phyloP scores from a whole-genome alignment of 208 protist species.

The Jaenimonas drosophilae region DNA sequence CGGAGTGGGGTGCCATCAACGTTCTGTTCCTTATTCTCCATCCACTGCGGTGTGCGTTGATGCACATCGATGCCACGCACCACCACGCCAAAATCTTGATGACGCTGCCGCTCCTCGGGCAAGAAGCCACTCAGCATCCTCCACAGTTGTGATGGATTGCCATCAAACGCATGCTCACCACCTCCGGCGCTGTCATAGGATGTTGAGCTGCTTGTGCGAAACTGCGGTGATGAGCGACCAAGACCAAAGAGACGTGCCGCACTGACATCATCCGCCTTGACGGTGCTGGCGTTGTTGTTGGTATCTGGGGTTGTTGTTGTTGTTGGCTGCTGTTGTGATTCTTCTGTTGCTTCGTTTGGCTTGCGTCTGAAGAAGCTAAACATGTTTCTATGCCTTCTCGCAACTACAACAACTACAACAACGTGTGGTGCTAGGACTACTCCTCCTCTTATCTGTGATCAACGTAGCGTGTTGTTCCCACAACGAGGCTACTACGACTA shows the following conservation, averaged over 20 bases:
- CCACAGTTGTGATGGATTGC: constrained; percentile 4
- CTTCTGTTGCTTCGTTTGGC: too few species aligned
- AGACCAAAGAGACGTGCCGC: too few species aligned
- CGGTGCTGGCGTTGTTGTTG: too few species aligned
- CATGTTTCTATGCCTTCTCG: too few species aligned
- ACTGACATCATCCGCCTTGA: too few species aligned
- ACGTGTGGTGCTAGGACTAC: too few species aligned
- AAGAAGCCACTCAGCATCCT: constrained; percentile 10
- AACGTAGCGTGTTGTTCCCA: neutral
- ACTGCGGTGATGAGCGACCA: too few species aligned
- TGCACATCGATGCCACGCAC: constrained; percentile 34
- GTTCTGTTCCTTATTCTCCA: constrained; percentile 68
- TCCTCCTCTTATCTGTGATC: neutral
- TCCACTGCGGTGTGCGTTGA: constrained; percentile 55
- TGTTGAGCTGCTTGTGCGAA: constrained; percentile 7
- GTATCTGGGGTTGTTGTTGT: too few species aligned
- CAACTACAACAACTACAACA: too few species aligned
- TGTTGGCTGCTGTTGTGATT: too few species aligned
- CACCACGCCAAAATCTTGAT: constrained; percentile 1
- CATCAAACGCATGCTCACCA: constrained; percentile 20
- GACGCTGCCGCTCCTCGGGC: constrained; percentile 12
- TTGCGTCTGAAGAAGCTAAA: too few species aligned
- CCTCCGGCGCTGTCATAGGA: constrained; percentile 19
- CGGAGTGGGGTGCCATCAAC: constrained; percentile 65
- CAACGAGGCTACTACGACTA: too few species aligned